phyloP scores from a whole-genome alignment of 2,329 filamentous ascomycete genomes.

The Davidsoniella australis region DNA sequence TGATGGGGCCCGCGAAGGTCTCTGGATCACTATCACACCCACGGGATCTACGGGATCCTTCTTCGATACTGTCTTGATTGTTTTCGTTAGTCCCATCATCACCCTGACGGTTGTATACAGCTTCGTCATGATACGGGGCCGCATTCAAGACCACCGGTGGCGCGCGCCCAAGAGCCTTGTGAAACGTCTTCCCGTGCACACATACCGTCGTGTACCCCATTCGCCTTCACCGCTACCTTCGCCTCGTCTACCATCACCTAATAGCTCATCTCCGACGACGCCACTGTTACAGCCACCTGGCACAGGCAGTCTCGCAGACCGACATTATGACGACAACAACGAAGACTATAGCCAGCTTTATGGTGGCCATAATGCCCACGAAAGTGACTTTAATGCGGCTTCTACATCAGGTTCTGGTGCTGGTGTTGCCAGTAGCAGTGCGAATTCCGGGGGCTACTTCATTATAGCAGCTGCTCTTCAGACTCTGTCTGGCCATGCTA shows the following conservation, averaged over 20 bases:
- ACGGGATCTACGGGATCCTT: constrained; percentile 73
- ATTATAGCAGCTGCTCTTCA: background rate
- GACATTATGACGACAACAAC: too few relatives aligned
- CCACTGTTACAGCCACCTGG: constrained; percentile 51
- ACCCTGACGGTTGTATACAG: constrained; percentile 88
- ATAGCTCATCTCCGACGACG: constrained; percentile 54
- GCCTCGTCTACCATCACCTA: constrained; percentile 43
- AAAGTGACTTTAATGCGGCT: constrained; percentile 17
- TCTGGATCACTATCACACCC: constrained; percentile 94
- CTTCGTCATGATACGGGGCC: constrained; percentile 68
- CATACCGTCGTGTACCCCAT: constrained; percentile 65
- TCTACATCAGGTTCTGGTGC: constrained; percentile 19
- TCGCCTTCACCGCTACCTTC: constrained; percentile 40
- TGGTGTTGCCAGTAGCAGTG: too few relatives aligned
- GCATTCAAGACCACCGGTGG: constrained; percentile 80
- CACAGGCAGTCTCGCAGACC: constrained; percentile 4
- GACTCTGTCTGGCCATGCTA: constrained; percentile 27
- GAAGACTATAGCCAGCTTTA: constrained; percentile 16
- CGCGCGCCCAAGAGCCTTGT: constrained; percentile 95
- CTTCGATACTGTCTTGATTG: constrained; percentile 86
- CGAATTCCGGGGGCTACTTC: constrained; percentile 1
- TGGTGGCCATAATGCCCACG: constrained; percentile 37
- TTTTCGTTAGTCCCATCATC: constrained; percentile 87
- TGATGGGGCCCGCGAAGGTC: constrained; percentile 45
- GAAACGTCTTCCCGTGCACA: constrained; percentile 82